phyloP scores from a whole-genome alignment of 2,329 filamentous ascomycete genomes.

The Cladosporium oxysporum region DNA sequence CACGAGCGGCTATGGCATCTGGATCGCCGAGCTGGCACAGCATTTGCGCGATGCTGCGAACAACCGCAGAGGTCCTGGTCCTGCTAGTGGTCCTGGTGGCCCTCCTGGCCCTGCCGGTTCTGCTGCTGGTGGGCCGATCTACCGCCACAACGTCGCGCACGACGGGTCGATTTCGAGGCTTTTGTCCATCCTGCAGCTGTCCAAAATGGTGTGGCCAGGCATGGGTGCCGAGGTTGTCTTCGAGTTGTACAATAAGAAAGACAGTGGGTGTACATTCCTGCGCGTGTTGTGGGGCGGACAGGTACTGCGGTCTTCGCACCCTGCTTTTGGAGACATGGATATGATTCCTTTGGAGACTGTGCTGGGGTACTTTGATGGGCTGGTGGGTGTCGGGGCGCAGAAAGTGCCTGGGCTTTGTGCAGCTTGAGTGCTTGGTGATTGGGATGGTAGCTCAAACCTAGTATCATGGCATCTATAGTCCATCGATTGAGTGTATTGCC shows the following conservation, averaged over 20 bases:
- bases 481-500: neutral
- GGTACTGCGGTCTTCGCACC: constrained; percentile 67
- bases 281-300: constrained; percentile 72
- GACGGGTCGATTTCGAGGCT: constrained; percentile 71
- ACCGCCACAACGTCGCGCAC: constrained; percentile 78
- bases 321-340: constrained; percentile 66
- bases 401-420: constrained; percentile 45
- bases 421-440: neutral
- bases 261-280: constrained; percentile 50
- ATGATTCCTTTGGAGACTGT: constrained; percentile 69
- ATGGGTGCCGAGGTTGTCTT: constrained; percentile 81
- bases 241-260: constrained; percentile 62
- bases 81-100: neutral
- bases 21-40: constrained; percentile 68
- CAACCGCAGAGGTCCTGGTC: constrained; percentile 17
- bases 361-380: constrained; percentile 68
- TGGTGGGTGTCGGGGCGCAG: constrained; percentile 59
- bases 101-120: too few relatives aligned
- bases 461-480: neutral
- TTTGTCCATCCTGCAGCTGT: constrained; percentile 69
- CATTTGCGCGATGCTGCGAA: constrained; percentile 57
- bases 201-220: constrained; percentile 79
- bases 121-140: constrained; percentile 45
- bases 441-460: neutral
- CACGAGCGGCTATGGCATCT: constrained; percentile 67